phyloP scores from a whole-genome alignment of 768 basidiomycete species.

The Butyriboletus loyo region DNA sequence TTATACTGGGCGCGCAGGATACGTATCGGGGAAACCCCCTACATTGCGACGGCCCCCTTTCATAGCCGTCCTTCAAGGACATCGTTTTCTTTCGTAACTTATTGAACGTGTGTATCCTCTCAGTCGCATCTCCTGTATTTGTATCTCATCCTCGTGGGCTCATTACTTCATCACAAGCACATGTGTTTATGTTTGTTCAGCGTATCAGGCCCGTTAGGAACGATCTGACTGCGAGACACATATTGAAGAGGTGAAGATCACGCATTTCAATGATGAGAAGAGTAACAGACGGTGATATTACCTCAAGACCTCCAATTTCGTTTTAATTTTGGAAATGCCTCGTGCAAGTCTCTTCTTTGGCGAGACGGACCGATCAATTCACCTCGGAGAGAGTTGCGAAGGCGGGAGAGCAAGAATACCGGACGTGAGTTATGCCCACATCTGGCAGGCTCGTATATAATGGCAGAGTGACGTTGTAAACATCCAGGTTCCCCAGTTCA shows the following conservation, averaged over 20 bases:
- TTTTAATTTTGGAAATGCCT: conserved; percentile 28
- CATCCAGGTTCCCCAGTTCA: conserved; percentile 6
- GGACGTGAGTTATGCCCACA: conserved; percentile 16
- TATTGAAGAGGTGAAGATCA: conserved; percentile 31
- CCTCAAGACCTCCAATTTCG: conserved; percentile 28
- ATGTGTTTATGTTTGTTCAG: conserved; percentile 17
- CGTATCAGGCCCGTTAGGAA: conserved; percentile 23
- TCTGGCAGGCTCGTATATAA: conserved; percentile 24
- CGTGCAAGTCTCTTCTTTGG: conserved; percentile 22
- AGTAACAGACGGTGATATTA: conserved; percentile 30
- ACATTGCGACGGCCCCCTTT: conserved; percentile 56
- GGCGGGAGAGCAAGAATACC: conserved; percentile 14
- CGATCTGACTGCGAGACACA: conserved; percentile 23
- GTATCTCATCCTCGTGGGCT: conserved; percentile 31
- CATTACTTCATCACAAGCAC: conserved; percentile 17
- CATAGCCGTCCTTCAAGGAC: conserved; percentile 57
- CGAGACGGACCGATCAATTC: conserved; percentile 16
- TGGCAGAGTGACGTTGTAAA: conserved; percentile 1
- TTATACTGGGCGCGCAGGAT: conserved; percentile 68
- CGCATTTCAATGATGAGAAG: conserved; percentile 30
- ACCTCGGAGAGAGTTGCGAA: conserved; percentile 16
- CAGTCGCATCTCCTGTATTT: conserved; percentile 26
- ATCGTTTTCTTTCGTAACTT: conserved; percentile 27
- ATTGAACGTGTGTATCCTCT: conserved; percentile 26
- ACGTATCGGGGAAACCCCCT: conserved; percentile 47